Evolutionary conservation across 225 moss, liverwort and hornwort species (phyloP).

Genomic region (Marchantia paleacea): DNA sequence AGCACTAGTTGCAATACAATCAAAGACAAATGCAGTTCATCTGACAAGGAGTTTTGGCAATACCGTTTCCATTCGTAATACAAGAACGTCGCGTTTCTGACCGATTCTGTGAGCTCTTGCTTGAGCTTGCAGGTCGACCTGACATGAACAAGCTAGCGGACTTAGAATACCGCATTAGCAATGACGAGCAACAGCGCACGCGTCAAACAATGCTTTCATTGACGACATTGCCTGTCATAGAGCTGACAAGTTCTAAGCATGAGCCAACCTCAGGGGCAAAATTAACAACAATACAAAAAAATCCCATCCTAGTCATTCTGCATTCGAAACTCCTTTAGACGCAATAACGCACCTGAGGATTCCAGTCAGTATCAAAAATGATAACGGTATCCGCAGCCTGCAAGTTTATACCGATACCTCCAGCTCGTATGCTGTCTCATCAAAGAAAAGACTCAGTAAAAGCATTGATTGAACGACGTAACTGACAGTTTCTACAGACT

Average conservation of each 20-base stretch:
- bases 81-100: slow-evolving; percentile 98
- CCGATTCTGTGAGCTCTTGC: slow-evolving; percentile 98
- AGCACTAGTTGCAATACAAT: not conserved
- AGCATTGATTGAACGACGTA: not conserved
- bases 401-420: slow-evolving; percentile 97
- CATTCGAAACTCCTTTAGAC: not conserved
- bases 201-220: no score
- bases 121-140: slow-evolving; percentile 99
- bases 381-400: slow-evolving; percentile 99
- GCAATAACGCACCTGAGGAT: slow-evolving; percentile 73
- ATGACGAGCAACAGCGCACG: no score
- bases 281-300: no score
- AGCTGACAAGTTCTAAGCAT: no score
- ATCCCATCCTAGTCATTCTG: not conserved
- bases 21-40: not conserved
- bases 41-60: not conserved
- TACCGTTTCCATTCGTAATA: slow-evolving; percentile 98
- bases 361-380: slow-evolving; percentile 99
- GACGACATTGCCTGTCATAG: no score
- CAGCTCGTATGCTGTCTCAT: slow-evolving; percentile 83
- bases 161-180: not conserved
- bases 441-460: not conserved
- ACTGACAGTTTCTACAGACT: no score
- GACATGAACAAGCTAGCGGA: not conserved
- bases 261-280: no score